Evolutionary conservation across 2,329 filamentous ascomycete species (phyloP).

Genomic region (Coleophoma cylindrospora): DNA sequence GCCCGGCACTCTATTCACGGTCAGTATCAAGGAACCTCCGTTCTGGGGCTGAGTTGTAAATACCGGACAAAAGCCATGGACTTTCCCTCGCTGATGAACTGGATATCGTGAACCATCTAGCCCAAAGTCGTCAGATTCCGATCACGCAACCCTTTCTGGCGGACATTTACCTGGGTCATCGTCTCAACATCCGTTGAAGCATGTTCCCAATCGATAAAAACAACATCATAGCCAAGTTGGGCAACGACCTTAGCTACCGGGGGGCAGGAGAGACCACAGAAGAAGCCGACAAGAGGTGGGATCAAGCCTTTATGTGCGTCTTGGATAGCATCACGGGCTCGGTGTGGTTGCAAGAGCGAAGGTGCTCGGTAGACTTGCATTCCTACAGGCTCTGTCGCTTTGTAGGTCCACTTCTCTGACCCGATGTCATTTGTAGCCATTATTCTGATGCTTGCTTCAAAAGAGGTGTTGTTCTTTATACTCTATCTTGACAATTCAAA

Average conservation of each 20-base stretch:
- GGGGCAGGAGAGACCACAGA: constrained; percentile 33
- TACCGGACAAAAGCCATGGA: constrained; percentile 40
- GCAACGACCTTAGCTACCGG: constrained; percentile 35
- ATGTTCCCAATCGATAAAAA: constrained; percentile 46
- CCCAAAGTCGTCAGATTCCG: neutral
- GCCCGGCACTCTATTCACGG: constrained; percentile 30
- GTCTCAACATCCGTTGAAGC: constrained; percentile 39
- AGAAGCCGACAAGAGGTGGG: constrained; percentile 36
- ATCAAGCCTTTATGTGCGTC: constrained; percentile 42
- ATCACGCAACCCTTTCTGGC: neutral
- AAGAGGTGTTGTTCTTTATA: too few species aligned
- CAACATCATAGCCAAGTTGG: constrained; percentile 36
- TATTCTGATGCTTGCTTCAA: neutral
- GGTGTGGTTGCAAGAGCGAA: constrained; percentile 41
- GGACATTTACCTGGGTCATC: constrained; percentile 34
- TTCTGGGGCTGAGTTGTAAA: neutral
- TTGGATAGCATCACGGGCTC: constrained; percentile 36
- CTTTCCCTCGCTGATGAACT: constrained; percentile 39
- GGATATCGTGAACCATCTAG: constrained; percentile 40
- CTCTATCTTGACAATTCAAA: too few species aligned
- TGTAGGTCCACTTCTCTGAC: neutral
- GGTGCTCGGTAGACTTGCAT: constrained; percentile 38
- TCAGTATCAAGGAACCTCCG: neutral
- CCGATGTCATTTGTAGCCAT: neutral
- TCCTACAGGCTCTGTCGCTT: constrained; percentile 12